Conservation (phyloP, 2,329 filamentous ascomycete genomes). For the Alternaria longipes region DNA sequence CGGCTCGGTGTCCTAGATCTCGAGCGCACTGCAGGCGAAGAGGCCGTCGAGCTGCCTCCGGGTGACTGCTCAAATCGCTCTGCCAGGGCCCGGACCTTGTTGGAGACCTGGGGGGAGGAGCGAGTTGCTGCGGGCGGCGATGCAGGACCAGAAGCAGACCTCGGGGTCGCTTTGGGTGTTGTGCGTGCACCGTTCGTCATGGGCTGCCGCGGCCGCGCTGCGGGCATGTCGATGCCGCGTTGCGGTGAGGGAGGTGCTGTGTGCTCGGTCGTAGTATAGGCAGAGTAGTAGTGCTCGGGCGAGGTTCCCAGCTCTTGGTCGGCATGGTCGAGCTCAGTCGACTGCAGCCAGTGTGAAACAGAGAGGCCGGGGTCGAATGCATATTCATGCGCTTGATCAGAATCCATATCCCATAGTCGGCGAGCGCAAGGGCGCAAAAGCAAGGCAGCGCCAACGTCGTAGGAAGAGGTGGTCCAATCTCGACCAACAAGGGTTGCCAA, state of each 20-base stretch:
- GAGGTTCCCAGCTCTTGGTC: slow-evolving; percentile 29
- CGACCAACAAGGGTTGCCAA: slow-evolving; percentile 15
- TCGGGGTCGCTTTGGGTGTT: slow-evolving; percentile 32
- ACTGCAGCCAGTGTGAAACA: slow-evolving; percentile 44
- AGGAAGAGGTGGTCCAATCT: slow-evolving; percentile 18
- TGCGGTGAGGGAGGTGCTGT: slow-evolving; percentile 18
- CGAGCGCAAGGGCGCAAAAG: slow-evolving; percentile 18
- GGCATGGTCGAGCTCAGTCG: slow-evolving; percentile 35
- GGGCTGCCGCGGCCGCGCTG: slow-evolving; percentile 39
- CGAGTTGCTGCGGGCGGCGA: slow-evolving; percentile 35
- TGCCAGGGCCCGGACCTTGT: slow-evolving; percentile 50
- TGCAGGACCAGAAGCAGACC: slow-evolving; percentile 45
- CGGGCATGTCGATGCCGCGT: slow-evolving; percentile 26
- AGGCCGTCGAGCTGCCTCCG: slow-evolving; percentile 32
- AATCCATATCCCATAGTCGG: slow-evolving; percentile 26
- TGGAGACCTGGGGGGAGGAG: slow-evolving; percentile 33
- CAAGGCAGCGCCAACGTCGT: slow-evolving; percentile 23
- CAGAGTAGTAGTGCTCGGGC: slow-evolving; percentile 44
- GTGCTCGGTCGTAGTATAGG: slow-evolving; percentile 28
- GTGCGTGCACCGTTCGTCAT: slow-evolving; percentile 41
- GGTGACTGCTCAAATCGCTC: slow-evolving; percentile 49
- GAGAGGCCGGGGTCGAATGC: slow-evolving; percentile 23
- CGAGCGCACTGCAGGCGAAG: slow-evolving; percentile 32
- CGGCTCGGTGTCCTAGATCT: slow-evolving; percentile 32
- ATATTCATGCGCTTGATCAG: slow-evolving; percentile 23